Evolutionary conservation across 495 filamentous ascomycete genomes (phyloP).

Genomic region (Penicillium samsonianum): DNA sequence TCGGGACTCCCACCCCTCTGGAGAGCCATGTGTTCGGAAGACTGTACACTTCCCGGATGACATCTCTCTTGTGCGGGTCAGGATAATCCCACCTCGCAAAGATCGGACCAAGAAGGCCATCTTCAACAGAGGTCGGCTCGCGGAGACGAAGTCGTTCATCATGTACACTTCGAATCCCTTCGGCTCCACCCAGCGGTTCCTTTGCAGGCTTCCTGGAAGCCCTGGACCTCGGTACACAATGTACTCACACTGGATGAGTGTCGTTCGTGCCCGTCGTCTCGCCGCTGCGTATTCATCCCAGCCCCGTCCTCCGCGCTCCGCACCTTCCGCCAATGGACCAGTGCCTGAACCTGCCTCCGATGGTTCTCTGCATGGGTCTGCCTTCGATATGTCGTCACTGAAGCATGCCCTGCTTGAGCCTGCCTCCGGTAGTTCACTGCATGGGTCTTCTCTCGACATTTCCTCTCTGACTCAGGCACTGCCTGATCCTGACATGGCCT

Average conservation of each 20-base stretch:
- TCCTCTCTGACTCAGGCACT: neutral
- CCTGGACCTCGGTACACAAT: neutral
- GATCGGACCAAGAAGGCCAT: neutral
- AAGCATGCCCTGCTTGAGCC: neutral
- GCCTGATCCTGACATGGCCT: neutral
- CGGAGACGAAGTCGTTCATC: neutral
- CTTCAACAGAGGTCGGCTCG: neutral
- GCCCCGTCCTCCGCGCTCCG: neutral
- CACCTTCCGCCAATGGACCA: neutral
- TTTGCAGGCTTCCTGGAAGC: neutral
- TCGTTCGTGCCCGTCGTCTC: neutral
- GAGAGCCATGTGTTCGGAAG: constrained; percentile 1
- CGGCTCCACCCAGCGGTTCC: neutral
- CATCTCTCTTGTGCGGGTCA: neutral
- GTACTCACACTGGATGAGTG: neutral
- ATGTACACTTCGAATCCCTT: neutral
- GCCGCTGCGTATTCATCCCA: neutral
- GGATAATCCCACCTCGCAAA: neutral
- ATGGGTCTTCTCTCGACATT: neutral
- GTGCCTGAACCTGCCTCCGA: neutral
- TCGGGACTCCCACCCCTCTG: neutral
- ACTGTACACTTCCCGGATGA: constrained; percentile 4
- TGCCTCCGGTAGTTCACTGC: neutral
- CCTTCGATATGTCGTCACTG: neutral
- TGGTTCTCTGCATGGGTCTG: neutral